Evolutionary conservation across 1,284 basidiomycete species (phyloP).

Genomic region (Malassezia yamatoensis): DNA sequence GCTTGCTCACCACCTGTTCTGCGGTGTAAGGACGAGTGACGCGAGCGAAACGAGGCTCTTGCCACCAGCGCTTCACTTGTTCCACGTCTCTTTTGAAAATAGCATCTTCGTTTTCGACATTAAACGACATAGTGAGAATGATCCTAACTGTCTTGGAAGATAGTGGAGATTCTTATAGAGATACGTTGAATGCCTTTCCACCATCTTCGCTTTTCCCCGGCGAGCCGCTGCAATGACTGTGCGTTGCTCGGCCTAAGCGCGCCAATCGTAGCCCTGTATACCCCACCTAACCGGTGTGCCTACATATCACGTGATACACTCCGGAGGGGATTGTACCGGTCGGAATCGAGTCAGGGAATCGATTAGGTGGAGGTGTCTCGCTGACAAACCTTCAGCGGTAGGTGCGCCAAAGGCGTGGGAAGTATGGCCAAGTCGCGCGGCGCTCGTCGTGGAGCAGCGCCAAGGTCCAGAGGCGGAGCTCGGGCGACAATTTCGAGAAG

Average conservation of each 20-base stretch:
- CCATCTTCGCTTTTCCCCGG: neutral
- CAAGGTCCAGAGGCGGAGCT: too few relatives aligned
- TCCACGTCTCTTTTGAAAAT: conserved; percentile 69
- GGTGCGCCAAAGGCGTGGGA: neutral
- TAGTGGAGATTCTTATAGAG: too few relatives aligned
- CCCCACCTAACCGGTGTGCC: neutral
- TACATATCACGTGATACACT: neutral
- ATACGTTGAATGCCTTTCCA: neutral
- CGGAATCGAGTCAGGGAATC: too few relatives aligned
- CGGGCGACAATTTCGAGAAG: too few relatives aligned
- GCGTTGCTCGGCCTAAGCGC: neutral
- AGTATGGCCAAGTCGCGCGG: conserved; percentile 8
- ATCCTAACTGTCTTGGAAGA: neutral
- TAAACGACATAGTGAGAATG: conserved; percentile 10
- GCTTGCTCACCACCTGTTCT: conserved; percentile 82
- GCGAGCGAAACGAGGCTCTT: conserved; percentile 72
- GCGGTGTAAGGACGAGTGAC: conserved; percentile 84
- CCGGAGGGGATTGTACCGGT: conserved; percentile 1
- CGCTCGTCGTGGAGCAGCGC: conserved; percentile 1
- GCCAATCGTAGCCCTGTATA: neutral
- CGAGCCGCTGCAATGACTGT: neutral
- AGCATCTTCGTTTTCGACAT: conserved; percentile 43
- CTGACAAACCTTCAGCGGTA: too few relatives aligned
- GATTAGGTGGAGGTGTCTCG: too few relatives aligned
- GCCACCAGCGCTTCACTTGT: conserved; percentile 81